Base-by-base conservation (phyloP, 2,329 filamentous ascomycete genomes). In the Samsoniella hepiali region DNA sequence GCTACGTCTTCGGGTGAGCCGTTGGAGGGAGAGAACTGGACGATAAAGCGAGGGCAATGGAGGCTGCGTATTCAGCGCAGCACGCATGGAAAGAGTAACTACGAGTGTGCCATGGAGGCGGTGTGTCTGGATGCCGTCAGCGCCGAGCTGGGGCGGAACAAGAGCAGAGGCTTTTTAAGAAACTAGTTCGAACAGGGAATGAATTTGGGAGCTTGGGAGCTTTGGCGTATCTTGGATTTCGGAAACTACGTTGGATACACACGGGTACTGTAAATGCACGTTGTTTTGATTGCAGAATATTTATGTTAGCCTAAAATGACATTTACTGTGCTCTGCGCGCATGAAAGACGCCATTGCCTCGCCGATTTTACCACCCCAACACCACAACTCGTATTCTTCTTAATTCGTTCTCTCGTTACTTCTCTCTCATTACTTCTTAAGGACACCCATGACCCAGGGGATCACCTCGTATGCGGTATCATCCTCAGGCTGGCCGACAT, bases 71-170 rank as follows among this genome's bases (percentile, higher is more conserved):
- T 96, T 34, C 87, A 89, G 70, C 74, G 74, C 15, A 72, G 76
- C 3, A 76, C 69, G 63, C 79, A 76, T 57, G 81, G 82, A 56
- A 85, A 82, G 70, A 79, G 78, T 44, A 79, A 79, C 2, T 81
- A 88, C 63, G 89, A 94, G 75, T 89, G 91, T 64, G 82, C 91
- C 29, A 81, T 96, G 57, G 81, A 90, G 17, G 90, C 87, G 1
- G 90, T 93, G 40, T 92, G 91, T 74, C 72, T 96, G 32, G 90
- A 96, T 68, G 89, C 88, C 0, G 84, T 87, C 68, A 88, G 82
- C 60, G 82, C 81, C 8, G 86, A 94, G 75, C 79, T 81, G 65
- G 82, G 82, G 11, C 83, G 91, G 66, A 96, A 96, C 76, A 76
- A 76, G 57, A 74, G 79, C 58, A 82, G 90, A 66, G 77, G 76